Base-by-base conservation (phyloP, 2,329 filamentous ascomycete species). In the Fusarium odoratissimum region DNA sequence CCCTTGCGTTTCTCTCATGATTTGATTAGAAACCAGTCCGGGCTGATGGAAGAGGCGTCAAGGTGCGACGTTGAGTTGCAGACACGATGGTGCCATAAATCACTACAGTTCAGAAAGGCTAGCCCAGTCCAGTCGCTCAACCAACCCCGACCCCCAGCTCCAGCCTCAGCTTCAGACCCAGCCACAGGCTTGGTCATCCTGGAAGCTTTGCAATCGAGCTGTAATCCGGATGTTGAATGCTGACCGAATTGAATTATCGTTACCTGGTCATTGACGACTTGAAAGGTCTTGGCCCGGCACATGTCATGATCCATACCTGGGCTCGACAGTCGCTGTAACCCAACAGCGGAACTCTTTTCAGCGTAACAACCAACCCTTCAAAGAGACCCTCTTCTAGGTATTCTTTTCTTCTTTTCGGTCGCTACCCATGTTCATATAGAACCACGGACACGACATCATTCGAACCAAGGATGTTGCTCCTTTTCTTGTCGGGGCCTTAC, bases 361-460 rank as follows among this genome's bases (percentile, higher is more conserved):
- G 56, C 56, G 33, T 48, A 46, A 38, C 54, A 35, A 40, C 33
- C 54, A 65, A 69, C 54, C 45, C 28, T 65, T 69, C 38, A 42
- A 25, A 30, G 30, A 44, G 55, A 44, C 58, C 46, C 33, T 64
- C 40, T 63, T 55, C 46, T 28, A 28, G 19, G 44, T 35, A 30
- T 59, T 65, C 31, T 59, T 52, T 51, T 51, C 45, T 40, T 67
- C 44, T 49, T 57, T 44, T 59, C 28, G 19, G 44, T 45, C 48
- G 17, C 40, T 44, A 63, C 49, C 65, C 68, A 41, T 68, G 58
- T 45, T 61, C 16, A 46, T 41, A 49, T 69, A 54, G 37, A 33
- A 46, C 45, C 31, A 68, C n/a, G 35, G 62, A 67, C 64, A 75
- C 66, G 52, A 64, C 63, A 75, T 73, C 69, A 76, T 76, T 64